Evolutionary conservation across 768 basidiomycete species (phyloP), one percentile per base, ranked within the genome.

Genomic region (Hemileccinum impolitum): DNA sequence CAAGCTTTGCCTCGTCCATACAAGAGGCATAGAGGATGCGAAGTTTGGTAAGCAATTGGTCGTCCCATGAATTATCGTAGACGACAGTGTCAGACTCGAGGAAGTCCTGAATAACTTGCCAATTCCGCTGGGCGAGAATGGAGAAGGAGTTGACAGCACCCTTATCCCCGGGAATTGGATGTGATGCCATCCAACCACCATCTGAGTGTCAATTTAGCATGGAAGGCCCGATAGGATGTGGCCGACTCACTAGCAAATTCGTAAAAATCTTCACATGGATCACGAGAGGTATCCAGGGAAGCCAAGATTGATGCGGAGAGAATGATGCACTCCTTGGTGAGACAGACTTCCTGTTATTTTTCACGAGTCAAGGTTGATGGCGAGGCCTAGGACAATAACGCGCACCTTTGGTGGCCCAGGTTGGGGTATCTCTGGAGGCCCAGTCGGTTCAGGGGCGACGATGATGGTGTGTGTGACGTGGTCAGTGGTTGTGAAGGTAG

Each of bases 221-320:
- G 45, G 48, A 36, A 31, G 43, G 31, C 21, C 42, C n/a, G 38
- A 11, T 35, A 10, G 19, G 34, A 37, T 17, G 45, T 30, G 28
- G 45, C 31, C 12, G 9, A 83, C 90, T 60, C 61, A 94, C 93
- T 94, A 10, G 94, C 83, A 70, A 84, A 98, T 54, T 86, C 80
- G 62, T 94, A 97, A 66, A 97, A 96, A 68, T 93, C 87, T 57
- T 97, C 90, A 68, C 96, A 99, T 0, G 96, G 96, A 63, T 98
- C 93, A 56, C 87, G 77, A 9, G 82, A 73, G 10, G 77, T 78
- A 62, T 99, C 94, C 18, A 98, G 68, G 1, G 82, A 82, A 17
- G 84, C 80, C 13, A 98, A 70, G 50, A 99, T 87, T 0, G 83
- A 77, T 1, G 91, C 88, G 10, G 95, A 85, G 12, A 95, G 76